phyloP scores from a whole-genome alignment of 2,329 filamentous ascomycete species.

The Xenoacremonium recifei region DNA sequence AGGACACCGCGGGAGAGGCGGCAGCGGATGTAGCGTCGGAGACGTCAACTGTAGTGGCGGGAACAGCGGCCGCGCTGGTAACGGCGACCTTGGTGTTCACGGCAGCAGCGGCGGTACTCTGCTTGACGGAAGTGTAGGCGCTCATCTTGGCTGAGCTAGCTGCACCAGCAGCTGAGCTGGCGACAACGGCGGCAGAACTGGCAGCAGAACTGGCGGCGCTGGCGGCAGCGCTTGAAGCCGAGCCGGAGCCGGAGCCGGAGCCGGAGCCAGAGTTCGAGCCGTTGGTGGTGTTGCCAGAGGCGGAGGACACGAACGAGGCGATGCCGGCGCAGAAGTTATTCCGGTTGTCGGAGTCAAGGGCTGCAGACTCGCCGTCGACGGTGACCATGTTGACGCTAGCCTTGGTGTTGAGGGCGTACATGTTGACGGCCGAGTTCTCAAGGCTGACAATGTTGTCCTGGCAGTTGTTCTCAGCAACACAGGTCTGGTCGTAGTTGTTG shows the following conservation, averaged over 20 bases:
- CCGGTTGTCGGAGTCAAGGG: constrained; percentile 59
- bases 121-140: too few relatives aligned
- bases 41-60: too few relatives aligned
- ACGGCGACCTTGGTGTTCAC: too few relatives aligned
- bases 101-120: too few relatives aligned
- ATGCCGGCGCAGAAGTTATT: constrained; percentile 65
- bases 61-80: too few relatives aligned
- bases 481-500: constrained; percentile 74
- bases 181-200: neutral
- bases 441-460: constrained; percentile 77
- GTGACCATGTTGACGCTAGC: constrained; percentile 72
- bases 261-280: too few relatives aligned
- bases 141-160: neutral
- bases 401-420: constrained; percentile 74
- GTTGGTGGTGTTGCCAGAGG: too few relatives aligned
- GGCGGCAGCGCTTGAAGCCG: neutral
- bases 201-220: neutral
- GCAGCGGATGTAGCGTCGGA: too few relatives aligned
- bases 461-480: constrained; percentile 66
- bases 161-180: neutral
- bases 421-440: constrained; percentile 62
- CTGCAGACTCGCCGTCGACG: constrained; percentile 53
- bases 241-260: constrained; percentile 4
- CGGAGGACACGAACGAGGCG: constrained; percentile 40
- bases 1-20: too few relatives aligned